phyloP scores from a whole-genome alignment of 768 basidiomycete genomes.

The Austroboletus festivus region DNA sequence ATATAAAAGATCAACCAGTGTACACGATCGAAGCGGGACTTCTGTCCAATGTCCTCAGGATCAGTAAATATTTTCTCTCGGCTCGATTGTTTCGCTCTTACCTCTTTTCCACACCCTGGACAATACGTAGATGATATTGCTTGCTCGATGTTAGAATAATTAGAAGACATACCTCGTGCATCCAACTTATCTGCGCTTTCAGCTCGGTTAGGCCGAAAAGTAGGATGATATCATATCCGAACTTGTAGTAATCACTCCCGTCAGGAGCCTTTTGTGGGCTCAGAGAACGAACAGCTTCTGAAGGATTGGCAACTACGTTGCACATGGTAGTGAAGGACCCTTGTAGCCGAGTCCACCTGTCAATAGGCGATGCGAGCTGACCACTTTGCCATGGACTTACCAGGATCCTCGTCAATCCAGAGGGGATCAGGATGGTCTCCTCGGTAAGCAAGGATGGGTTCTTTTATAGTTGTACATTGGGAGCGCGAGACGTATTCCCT shows the following conservation, averaged over 20 bases:
- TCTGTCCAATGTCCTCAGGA: not conserved
- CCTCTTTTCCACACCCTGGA: constrained; percentile 20
- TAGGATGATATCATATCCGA: constrained; percentile 35
- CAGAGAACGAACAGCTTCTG: constrained; percentile 1
- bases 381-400: not conserved
- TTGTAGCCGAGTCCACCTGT: constrained; percentile 1
- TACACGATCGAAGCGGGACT: constrained; percentile 23
- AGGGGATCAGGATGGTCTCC: constrained; percentile 8
- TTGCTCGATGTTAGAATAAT: not conserved
- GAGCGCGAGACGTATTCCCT: not conserved
- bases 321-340: constrained; percentile 13
- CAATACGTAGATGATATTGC: not conserved
- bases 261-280: not conserved
- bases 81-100: not conserved
- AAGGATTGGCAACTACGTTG: constrained; percentile 10
- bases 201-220: constrained; percentile 43
- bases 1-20: no score
- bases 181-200: constrained; percentile 45
- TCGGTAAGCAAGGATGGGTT: constrained; percentile 16
- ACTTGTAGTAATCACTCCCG: constrained; percentile 10
- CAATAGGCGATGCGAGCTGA: no score
- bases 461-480: not conserved
- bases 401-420: constrained; percentile 15
- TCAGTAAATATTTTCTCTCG: not conserved
- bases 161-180: constrained; percentile 22